phyloP scores from a whole-genome alignment of 495 filamentous ascomycete species.

The Neurospora sp. region DNA sequence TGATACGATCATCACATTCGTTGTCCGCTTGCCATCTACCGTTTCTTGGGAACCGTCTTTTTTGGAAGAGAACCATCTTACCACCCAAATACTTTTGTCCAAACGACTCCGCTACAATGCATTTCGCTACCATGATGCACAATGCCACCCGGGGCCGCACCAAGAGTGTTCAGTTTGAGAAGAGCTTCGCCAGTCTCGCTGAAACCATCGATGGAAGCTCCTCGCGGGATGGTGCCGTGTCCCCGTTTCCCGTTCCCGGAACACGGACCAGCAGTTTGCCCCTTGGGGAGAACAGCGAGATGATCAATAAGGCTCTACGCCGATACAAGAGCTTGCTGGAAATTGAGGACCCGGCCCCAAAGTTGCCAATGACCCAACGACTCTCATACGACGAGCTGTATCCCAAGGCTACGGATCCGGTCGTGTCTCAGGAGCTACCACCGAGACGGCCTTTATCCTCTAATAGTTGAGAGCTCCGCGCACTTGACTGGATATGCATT shows the following conservation, averaged over 20 bases:
- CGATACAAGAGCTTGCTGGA: constrained; percentile 42
- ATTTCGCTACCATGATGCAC: constrained; percentile 32
- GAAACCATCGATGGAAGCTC: constrained; percentile 11
- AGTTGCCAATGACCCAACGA: constrained; percentile 33
- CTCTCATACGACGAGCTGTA: constrained; percentile 40
- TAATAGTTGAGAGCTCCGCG: constrained; percentile 28
- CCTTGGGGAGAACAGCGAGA: constrained; percentile 20
- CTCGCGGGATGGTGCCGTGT: constrained; percentile 14
- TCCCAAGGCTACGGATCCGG: constrained; percentile 15
- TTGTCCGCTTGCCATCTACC: constrained; percentile 16
- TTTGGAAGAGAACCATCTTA: constrained; percentile 19
- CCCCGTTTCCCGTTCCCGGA: constrained; percentile 13
- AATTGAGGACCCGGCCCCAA: constrained; percentile 33
- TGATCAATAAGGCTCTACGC: constrained; percentile 17
- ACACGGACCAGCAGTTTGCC: constrained; percentile 28
- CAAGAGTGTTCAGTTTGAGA: constrained; percentile 39
- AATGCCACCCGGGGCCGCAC: constrained; percentile 30
- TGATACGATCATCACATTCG: constrained; percentile 13
- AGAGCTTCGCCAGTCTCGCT: constrained; percentile 17
- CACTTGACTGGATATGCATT: background rate
- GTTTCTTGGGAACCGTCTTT: constrained; percentile 28
- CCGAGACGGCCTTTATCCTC: constrained; percentile 5
- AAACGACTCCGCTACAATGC: constrained; percentile 25
- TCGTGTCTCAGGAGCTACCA: constrained; percentile 1
- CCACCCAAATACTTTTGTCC: constrained; percentile 26